Base-by-base conservation (phyloP, 2,329 filamentous ascomycete genomes). In the Blumeria graminis region DNA sequence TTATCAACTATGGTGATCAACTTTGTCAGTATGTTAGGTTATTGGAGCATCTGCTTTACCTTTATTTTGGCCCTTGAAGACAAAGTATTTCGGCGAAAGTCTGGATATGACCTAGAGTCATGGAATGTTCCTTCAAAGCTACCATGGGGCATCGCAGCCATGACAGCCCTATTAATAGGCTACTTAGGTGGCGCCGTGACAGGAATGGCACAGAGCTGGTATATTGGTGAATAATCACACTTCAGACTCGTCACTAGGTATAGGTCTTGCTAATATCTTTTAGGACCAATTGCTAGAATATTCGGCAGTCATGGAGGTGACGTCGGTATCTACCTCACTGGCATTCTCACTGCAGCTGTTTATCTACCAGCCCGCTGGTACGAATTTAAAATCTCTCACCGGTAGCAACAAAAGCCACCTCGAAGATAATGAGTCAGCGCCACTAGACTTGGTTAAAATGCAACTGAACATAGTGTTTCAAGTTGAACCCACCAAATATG, bases 41-140 rank as follows among this genome's bases (percentile, higher is more conserved):
- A 66, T 56, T 66, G 64, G 64, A 65, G 63, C 14, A 58, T 66
- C 7, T 62, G 60, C 4, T 65, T 65, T 39, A 65, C 64, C 1
- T 54, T 65, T 51, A 64, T 65, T 43, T 55, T 66, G 4, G 55
- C 64, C 13, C 60, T 65, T 36, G 64, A 66, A 55, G 64, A 66
- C 48, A 51, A 62, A 33, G 60, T 46, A 16, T 65, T 65, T 58
- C 58, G 64, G 35, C 56, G 62, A 16, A 56, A 36, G 14, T 60
- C 59, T 35, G 63, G 64, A 14, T 65, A 65, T 57, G 60, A 65
- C 43, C 46, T 66, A 39, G 59, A 60, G 48, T 58, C 59, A 14
- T 66, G 64, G 64, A 62, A 66, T 59, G 48, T 57, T 1, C 60
- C 64, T 0, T 39, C 35, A 3, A 63, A 63, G 35, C 45, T 66